Percentiles rank a stretch among this genome's conserved stretches.
Evolutionary conservation across 768 basidiomycete species (phyloP).

Genomic region (Lentinula boryana): DNA sequence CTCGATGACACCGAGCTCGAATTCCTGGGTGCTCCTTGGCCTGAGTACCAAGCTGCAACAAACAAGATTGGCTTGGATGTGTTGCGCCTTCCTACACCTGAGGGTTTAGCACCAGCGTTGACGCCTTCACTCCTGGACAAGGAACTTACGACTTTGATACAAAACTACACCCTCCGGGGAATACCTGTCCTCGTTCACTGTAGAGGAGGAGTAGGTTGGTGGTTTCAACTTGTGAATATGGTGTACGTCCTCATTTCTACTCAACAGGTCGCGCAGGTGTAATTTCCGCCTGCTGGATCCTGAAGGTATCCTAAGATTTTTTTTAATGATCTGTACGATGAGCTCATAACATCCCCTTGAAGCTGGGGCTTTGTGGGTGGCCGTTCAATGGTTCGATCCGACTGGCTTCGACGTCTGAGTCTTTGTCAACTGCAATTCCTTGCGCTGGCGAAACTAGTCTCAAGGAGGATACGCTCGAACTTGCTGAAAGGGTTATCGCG

Average conservation of each 20-base stretch:
- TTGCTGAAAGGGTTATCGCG: conserved; percentile 68
- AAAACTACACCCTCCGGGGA: conserved; percentile 68
- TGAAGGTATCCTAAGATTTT: conserved; percentile 19
- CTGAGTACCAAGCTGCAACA: conserved; percentile 63
- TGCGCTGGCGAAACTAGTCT: conserved; percentile 12
- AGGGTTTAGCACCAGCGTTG: conserved; percentile 76
- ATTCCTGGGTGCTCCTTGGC: conserved; percentile 84
- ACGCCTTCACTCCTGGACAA: conserved; percentile 51
- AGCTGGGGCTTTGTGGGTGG: conserved; percentile 85
- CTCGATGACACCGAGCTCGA: conserved; percentile 80
- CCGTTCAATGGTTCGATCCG: conserved; percentile 20
- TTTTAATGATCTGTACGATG: not conserved
- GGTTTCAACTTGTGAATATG: not conserved
- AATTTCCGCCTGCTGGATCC: conserved; percentile 87
- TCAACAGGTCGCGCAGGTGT: conserved; percentile 69
- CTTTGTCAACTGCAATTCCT: not conserved
- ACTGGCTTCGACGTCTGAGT: conserved; percentile 8
- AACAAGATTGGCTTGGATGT: conserved; percentile 67
- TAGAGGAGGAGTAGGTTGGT: conserved; percentile 73
- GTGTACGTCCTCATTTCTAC: not conserved
- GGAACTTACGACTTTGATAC: conserved; percentile 60
- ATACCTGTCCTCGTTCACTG: conserved; percentile 80
- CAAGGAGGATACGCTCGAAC: conserved; percentile 45
- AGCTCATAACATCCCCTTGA: conserved; percentile 17
- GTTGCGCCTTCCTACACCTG: conserved; percentile 81